phyloP scores from a whole-genome alignment of 352 stramenopile species.

The Saprolegnia diclina region DNA sequence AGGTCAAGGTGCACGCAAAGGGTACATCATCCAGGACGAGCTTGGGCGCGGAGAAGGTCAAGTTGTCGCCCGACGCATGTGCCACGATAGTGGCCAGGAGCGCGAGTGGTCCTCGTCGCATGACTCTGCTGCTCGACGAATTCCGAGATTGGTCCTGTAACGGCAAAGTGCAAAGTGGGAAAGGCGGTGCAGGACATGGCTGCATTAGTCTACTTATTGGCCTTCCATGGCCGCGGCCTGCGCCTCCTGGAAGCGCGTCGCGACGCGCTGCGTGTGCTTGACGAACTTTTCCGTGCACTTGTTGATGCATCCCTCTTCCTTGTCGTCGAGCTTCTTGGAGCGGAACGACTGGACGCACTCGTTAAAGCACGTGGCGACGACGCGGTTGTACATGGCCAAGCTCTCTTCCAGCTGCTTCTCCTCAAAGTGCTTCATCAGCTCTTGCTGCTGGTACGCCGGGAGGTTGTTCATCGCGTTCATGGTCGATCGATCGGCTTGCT shows the following conservation, averaged over 20 bases:
- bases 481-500: not conserved
- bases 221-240: conserved; percentile 14
- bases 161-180: too few species aligned
- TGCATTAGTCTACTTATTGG: too few species aligned
- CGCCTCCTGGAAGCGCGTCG: conserved; percentile 74
- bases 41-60: too few species aligned
- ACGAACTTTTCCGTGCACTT: conserved; percentile 88
- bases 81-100: too few species aligned
- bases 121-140: too few species aligned
- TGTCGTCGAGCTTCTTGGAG: conserved; percentile 88
- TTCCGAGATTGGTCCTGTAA: too few species aligned
- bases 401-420: conserved; percentile 87
- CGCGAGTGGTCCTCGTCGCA: too few species aligned
- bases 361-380: conserved; percentile 84
- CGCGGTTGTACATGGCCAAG: conserved; percentile 86
- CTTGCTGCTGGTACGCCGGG: conserved; percentile 15
- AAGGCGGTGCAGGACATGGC: too few species aligned
- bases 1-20: too few species aligned
- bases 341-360: conserved; percentile 88
- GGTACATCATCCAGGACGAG: too few species aligned
- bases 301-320: conserved; percentile 83
- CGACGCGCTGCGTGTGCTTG: conserved; percentile 87
- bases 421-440: conserved; percentile 66
- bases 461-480: conserved; percentile 17
- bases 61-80: too few species aligned